Conservation (phyloP, 495 filamentous ascomycete genomes). For the Hypoxylon fragiforme region DNA sequence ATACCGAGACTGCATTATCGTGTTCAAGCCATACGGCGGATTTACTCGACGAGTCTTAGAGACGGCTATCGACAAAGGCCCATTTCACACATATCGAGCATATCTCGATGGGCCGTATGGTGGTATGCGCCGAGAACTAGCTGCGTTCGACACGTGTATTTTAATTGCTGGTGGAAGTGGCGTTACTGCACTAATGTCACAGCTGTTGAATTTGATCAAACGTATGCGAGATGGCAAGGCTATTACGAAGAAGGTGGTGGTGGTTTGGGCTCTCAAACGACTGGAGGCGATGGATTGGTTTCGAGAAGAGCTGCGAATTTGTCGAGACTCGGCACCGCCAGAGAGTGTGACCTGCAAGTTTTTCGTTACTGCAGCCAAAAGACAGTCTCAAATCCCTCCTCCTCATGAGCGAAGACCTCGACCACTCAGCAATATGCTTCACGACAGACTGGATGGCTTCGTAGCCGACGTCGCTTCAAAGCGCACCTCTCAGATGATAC, state of each 20-base stretch:
- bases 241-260: constrained; percentile 83
- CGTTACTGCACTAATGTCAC: constrained; percentile 89
- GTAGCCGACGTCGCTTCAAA: constrained; percentile 80
- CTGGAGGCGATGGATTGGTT: constrained; percentile 98
- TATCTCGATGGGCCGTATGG: constrained; percentile 95
- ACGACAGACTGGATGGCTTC: constrained; percentile 82
- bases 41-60: constrained; percentile 82
- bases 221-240: constrained; percentile 92
- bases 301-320: constrained; percentile 89
- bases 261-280: constrained; percentile 88
- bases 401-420: constrained; percentile 54
- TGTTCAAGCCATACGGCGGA: constrained; percentile 87
- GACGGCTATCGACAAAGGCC: constrained; percentile 76
- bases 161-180: constrained; percentile 93
- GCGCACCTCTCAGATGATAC: constrained; percentile 77
- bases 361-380: constrained; percentile 79
- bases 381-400: constrained; percentile 44
- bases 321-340: constrained; percentile 79
- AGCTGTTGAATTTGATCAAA: constrained; percentile 88
- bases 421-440: constrained; percentile 69
- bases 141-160: constrained; percentile 90
- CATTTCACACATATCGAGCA: constrained; percentile 83
- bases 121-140: constrained; percentile 87
- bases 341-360: constrained; percentile 90
- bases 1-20: constrained; percentile 83